Evolutionary conservation across 345 rosid species (phyloP), one percentile per base, ranked within the genome.

Genomic region (Linum trigynum): DNA sequence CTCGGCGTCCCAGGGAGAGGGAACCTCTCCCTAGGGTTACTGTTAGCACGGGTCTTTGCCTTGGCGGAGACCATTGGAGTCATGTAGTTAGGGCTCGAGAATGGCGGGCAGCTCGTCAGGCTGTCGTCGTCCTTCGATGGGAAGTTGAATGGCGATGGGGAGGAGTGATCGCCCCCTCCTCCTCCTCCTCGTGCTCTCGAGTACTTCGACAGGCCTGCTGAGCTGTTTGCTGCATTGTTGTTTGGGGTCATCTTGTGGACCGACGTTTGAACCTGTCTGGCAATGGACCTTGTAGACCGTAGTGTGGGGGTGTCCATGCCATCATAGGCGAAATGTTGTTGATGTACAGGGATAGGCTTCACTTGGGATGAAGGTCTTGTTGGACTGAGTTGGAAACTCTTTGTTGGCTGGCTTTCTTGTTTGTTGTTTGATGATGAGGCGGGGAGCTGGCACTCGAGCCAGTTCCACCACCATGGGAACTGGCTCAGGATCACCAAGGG

Each of bases 381-480:
- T n/a, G 90, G 87, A 45, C 90, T 87, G 37, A 74, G 77, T 45
- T 70, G 85, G 40, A 78, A 77, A 62, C 42, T 76, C 73, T 83
- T 77, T 51, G 71, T 8, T 60, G 61, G 69, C 69, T 74, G 88
- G 67, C 63, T 80, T 59, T 84, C 88, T 3, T 77, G 71, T 55
- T 76, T 70, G 68, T 70, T 85, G 53, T 75, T 50, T 35, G 67
- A 67, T 41, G 45, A 41, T 8, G 45, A 41, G 1, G 53, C 53
- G 51, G 88, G 90, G n/a, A 84, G 71, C 37, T 88, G 85, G 11
- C 78, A 71, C 58, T 90, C 99, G 62, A 86, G 71, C 96, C 95
- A 90, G 78, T 85, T 94, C 96, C 96, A 94, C 99, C 99, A 94
- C 92, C 90, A 85, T 23, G 99, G 96, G 67, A 80, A 80, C n/a